A percentile compares a stretch with the other conserved stretches of the same genome.
Evolutionary conservation across 495 filamentous ascomycete species (phyloP).

Genomic region (Elasticomyces elasticus): DNA sequence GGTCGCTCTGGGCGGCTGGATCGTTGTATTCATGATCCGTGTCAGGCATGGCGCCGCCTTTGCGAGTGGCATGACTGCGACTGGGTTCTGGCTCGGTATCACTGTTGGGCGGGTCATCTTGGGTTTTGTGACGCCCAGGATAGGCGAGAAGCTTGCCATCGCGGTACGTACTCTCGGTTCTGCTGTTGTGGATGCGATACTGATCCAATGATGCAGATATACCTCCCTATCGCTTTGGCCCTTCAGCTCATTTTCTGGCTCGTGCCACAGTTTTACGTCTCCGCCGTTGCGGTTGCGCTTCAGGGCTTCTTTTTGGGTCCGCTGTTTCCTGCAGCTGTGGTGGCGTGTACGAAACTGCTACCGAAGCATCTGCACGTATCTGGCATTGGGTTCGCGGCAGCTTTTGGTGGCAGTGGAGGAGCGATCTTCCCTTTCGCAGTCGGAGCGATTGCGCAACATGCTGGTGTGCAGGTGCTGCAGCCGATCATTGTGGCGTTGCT

Average conservation of each 20-base stretch:
- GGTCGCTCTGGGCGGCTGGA: slow-evolving; percentile 69
- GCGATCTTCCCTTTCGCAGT: slow-evolving; percentile 77
- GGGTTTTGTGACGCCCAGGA: slow-evolving; percentile 52
- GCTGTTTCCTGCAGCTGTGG: slow-evolving; percentile 63
- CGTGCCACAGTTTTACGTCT: slow-evolving; percentile 62
- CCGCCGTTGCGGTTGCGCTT: slow-evolving; percentile 56
- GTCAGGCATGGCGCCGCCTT: slow-evolving; percentile 47
- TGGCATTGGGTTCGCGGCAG: slow-evolving; percentile 73
- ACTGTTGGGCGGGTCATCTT: slow-evolving; percentile 50
- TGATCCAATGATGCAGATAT: slow-evolving; percentile 24
- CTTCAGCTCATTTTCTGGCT: slow-evolving; percentile 45
- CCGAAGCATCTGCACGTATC: slow-evolving; percentile 68
- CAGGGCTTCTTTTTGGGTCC: slow-evolving; percentile 61
- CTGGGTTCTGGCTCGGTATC: slow-evolving; percentile 58
- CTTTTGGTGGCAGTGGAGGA: slow-evolving; percentile 70
- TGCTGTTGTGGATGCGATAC: not conserved
- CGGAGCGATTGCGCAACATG: slow-evolving; percentile 70
- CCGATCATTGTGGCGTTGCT: slow-evolving; percentile 64
- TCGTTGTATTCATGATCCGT: slow-evolving; percentile 55
- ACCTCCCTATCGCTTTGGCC: slow-evolving; percentile 34
- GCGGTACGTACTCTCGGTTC: slow-evolving; percentile 29
- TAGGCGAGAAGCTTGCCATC: slow-evolving; percentile 53
- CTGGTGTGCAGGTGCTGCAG: slow-evolving; percentile 69
- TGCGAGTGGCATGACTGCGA: slow-evolving; percentile 51
- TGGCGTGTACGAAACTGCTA: slow-evolving; percentile 72